Evolutionary conservation across 208 protist species (phyloP).

Genomic region (Leishmania amazonensis): DNA sequence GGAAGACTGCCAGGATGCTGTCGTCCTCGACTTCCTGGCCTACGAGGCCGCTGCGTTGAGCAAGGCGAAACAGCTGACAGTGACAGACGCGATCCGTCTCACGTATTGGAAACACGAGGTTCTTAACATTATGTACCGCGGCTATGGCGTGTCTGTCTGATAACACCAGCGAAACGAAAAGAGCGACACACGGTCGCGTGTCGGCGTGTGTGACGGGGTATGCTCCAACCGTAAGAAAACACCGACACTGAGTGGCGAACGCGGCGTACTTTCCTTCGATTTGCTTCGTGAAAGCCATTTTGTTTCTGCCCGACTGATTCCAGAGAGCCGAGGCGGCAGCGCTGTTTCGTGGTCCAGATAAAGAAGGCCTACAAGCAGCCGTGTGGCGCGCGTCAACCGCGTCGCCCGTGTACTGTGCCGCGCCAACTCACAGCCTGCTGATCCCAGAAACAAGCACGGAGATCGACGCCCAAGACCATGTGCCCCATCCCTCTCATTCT

Average conservation of each 20-base stretch:
- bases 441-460: not conserved
- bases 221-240: not conserved
- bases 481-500: not conserved
- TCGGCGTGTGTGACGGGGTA: not conserved
- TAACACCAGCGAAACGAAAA: not conserved
- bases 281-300: too few relatives aligned
- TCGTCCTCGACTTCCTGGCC: conserved; percentile 33
- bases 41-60: conserved; percentile 54
- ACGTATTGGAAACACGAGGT: conserved; percentile 83
- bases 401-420: not conserved
- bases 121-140: conserved; percentile 49
- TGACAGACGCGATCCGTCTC: conserved; percentile 54
- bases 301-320: not conserved
- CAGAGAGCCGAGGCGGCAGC: not conserved
- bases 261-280: not conserved
- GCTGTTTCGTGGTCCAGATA: not conserved
- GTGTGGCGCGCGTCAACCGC: not conserved
- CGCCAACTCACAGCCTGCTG: not conserved
- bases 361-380: too few relatives aligned
- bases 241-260: not conserved
- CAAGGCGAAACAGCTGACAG: conserved; percentile 56
- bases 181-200: not conserved
- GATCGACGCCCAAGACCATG: not conserved
- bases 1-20: not conserved
- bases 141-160: conserved; percentile 36